Conservation (phyloP, 75 land plant species). For the Selaginella moellendorffii region DNA sequence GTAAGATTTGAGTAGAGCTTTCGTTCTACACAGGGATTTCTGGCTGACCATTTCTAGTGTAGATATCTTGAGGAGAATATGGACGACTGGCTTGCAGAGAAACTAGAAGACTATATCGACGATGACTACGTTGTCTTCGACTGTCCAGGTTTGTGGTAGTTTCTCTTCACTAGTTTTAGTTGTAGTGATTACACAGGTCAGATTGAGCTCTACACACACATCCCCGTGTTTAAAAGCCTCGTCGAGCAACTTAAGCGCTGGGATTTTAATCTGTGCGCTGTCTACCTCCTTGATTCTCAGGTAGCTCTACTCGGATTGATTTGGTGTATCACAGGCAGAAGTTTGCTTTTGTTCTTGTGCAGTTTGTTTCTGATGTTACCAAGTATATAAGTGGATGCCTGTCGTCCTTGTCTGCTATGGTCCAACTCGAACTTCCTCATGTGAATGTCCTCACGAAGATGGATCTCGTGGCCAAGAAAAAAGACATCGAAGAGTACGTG, state of each 20-base stretch:
- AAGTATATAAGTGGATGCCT: slow-evolving; percentile 97
- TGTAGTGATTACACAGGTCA: slow-evolving; percentile 40
- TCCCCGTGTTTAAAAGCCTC: slow-evolving; percentile 72
- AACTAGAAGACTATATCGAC: slow-evolving; percentile 74
- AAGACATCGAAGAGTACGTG: slow-evolving; percentile 60
- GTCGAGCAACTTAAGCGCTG: slow-evolving; percentile 85
- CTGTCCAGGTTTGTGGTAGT: slow-evolving; percentile 60
- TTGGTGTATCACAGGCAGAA: too few relatives aligned
- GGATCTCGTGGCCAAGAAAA: slow-evolving; percentile 85
- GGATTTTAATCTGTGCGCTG: slow-evolving; percentile 88
- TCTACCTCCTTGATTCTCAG: slow-evolving; percentile 98
- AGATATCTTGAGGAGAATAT: slow-evolving; percentile 83
- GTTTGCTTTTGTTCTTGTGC: slow-evolving; percentile 8
- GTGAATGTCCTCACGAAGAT: slow-evolving; percentile 87
- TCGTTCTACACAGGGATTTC: neutral
- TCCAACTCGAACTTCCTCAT: slow-evolving; percentile 88
- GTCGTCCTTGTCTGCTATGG: slow-evolving; percentile 98
- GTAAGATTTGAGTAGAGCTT: slow-evolving; percentile 40
- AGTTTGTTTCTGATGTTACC: slow-evolving; percentile 96
- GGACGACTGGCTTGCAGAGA: slow-evolving; percentile 87
- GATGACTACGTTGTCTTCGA: slow-evolving; percentile 97
- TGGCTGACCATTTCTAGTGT: neutral
- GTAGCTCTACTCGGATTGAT: slow-evolving; percentile 27
- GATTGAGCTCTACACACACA: slow-evolving; percentile 91
- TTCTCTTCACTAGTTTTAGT: neutral